Evolutionary conservation across 2,329 filamentous ascomycete genomes (phyloP), one percentile per base, ranked within the genome.

Genomic region (Colletotrichum godetiae): DNA sequence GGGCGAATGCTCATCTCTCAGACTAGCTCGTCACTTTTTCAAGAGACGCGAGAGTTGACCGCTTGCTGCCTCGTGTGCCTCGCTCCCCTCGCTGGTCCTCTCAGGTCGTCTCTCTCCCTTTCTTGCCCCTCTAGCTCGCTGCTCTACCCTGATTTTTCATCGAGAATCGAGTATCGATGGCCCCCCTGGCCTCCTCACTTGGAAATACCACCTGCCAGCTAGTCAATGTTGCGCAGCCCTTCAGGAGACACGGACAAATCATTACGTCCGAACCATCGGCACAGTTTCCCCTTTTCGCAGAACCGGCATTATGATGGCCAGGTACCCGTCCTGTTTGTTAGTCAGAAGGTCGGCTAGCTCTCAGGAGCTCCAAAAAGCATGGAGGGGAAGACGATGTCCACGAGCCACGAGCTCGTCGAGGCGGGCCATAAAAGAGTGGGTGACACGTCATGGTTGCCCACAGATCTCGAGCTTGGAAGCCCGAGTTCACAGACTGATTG

Each of bases 241-340:
- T 60, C 29, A 68, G 57, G 27, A 53, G 27, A 8, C 35, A 22
- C 29, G 58, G 57, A 24, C 68, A 68, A 72, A 72, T 72, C 68
- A 72, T 35, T 15, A n/a, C 29, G 49, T 4, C 42, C 29, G 24
- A 24, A 37, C 33, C 22, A 37, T 69, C 69, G 69, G 69, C 59
- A 59, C 15, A 55, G 52, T 29, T 72, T 72, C 69, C 69, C 55
- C 53, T 70, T 71, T 56, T 24, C 57, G 63, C 27, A 22, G n/a
- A 15, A 61, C 55, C 56, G 33, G 56, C 46, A 67, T 71, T 6
- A 15, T 22, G 31, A 35, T 64, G 15, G 62, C 46, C 63, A 71
- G 68, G 63, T 67, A 71, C 63, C 64, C 62, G 62, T 60, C 1
- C 42, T 42, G 37, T 27, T 27, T 29, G 31, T 29, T 56, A 56